These are phyloP conservation scores for Xylaria sp. DNA, from an alignment of 2,329 filamentous ascomycete species.

Conservation along the genomic window DNA sequence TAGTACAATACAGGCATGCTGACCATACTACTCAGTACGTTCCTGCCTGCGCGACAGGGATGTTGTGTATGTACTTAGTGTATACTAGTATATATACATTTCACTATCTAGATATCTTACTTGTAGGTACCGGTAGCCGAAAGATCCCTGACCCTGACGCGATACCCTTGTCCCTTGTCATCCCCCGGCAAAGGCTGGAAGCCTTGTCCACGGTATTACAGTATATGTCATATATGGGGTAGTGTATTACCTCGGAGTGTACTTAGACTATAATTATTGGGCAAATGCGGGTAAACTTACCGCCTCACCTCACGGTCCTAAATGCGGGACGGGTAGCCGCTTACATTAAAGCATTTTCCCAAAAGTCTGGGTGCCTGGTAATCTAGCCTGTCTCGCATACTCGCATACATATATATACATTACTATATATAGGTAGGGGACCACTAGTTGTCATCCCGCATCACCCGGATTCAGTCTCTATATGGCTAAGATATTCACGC, in stretches of 20 bases:
- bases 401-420: not conserved
- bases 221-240: too few species aligned
- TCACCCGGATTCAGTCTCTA: not conserved
- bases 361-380: not conserved
- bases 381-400: not conserved
- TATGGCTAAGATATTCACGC: not conserved
- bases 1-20: too few species aligned
- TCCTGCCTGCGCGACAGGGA: not conserved
- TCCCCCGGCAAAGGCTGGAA: not conserved
- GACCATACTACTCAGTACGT: too few species aligned
- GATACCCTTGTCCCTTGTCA: not conserved
- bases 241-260: too few species aligned
- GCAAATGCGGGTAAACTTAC: not conserved
- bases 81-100: too few species aligned
- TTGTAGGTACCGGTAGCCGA: constrained; percentile 7
- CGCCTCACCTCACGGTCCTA: not conserved
- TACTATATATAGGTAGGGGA: not conserved
- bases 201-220: not conserved
- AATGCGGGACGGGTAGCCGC: not conserved
- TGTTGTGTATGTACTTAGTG: not conserved
- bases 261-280: not conserved
- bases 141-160: not conserved
- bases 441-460: not conserved
- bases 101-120: not conserved
- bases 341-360: not conserved